phyloP scores from a whole-genome alignment of 495 filamentous ascomycete genomes.

The Penicillium herquei region DNA sequence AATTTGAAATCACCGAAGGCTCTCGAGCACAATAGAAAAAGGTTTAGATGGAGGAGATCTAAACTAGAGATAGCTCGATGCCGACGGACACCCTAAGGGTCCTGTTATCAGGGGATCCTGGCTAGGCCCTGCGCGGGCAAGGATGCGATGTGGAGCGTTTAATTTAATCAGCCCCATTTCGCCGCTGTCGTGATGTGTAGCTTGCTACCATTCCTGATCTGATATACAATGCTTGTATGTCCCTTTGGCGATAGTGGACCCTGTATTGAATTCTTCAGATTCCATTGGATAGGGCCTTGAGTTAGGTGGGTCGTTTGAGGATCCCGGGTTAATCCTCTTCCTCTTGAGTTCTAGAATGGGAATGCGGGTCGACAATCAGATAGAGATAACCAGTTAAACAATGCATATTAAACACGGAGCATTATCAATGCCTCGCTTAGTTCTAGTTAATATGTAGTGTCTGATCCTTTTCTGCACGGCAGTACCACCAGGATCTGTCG shows the following conservation, averaged over 20 bases:
- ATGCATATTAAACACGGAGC: neutral
- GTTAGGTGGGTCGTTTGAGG: neutral
- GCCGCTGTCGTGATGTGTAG: neutral
- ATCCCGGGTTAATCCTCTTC: slow-evolving; percentile 1
- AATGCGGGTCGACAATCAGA: neutral
- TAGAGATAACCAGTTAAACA: neutral
- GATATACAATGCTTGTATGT: no score
- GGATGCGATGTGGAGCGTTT: neutral
- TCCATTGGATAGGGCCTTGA: neutral
- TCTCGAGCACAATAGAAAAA: no score
- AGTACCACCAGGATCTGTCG: no score
- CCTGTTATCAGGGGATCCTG: neutral
- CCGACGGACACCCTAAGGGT: no score
- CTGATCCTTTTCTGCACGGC: no score
- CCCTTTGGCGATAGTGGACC: neutral
- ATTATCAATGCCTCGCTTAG: neutral
- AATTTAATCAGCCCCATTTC: neutral
- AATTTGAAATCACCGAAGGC: no score
- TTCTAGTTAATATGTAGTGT: neutral
- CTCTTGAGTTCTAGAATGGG: neutral
- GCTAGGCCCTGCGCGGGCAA: neutral
- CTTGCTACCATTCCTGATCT: neutral
- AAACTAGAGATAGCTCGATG: no score
- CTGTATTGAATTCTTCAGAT: neutral
- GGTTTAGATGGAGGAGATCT: no score